Evolutionary conservation across 441 rosid species (phyloP).

Genomic region (Omphalea diandra): DNA sequence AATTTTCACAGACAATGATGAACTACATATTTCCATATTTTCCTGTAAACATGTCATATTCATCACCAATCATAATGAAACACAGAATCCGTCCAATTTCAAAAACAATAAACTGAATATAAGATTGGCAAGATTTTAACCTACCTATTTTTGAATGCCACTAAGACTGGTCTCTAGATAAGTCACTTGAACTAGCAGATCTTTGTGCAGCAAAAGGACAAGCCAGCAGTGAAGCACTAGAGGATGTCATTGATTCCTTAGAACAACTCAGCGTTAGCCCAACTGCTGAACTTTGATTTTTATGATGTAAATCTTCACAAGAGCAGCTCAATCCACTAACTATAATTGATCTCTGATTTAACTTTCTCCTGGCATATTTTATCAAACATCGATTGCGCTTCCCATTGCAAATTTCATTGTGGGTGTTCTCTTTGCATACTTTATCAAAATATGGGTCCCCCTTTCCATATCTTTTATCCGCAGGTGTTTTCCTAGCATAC

Average conservation of each 20-base stretch:
- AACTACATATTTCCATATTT: background rate
- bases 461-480: background rate
- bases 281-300: conserved; percentile 12
- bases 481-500: conserved; percentile 1
- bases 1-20: background rate
- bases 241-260: conserved; percentile 8
- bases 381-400: conserved; percentile 34
- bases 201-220: background rate
- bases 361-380: conserved; percentile 37
- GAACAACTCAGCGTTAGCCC: conserved; percentile 22
- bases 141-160: background rate
- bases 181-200: conserved; percentile 4
- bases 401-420: conserved; percentile 17
- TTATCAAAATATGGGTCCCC: background rate
- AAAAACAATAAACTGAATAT: background rate
- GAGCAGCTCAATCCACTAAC: conserved; percentile 17
- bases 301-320: conserved; percentile 19
- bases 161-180: background rate
- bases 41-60: background rate
- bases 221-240: background rate
- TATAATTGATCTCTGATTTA: conserved; percentile 17
- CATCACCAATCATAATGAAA: background rate
- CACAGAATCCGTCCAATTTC: background rate
- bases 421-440: conserved; percentile 31
- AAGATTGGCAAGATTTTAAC: background rate